Percentiles rank a stretch among this genome's conserved stretches.
Evolutionary conservation across 2,329 filamentous ascomycete genomes (phyloP).

Genomic region (Penicillium frequentans): DNA sequence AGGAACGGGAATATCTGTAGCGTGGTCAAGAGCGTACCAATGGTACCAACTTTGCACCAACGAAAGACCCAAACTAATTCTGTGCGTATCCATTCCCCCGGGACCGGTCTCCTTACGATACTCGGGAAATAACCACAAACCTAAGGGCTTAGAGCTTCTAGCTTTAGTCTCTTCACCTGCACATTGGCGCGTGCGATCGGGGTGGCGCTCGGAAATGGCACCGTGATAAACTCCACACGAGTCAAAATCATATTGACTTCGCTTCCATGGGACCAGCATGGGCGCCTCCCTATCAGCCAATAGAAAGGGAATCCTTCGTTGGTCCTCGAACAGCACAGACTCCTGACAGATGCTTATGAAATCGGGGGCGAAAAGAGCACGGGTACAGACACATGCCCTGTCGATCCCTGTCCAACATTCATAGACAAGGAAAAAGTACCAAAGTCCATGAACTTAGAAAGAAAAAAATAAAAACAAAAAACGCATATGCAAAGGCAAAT

Average conservation of each 20-base stretch:
- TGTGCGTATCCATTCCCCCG: background rate
- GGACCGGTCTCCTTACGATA: background rate
- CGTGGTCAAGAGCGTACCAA: background rate
- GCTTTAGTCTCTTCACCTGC: background rate
- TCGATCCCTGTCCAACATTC: constrained; percentile 8
- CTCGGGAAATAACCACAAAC: background rate
- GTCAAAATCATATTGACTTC: constrained; percentile 1
- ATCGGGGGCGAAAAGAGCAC: background rate
- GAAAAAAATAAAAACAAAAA: background rate
- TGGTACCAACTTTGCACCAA: background rate
- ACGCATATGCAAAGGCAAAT: background rate
- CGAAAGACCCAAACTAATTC: background rate
- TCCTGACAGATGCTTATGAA: constrained; percentile 9
- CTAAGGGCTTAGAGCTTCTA: background rate
- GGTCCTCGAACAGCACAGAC: constrained; percentile 5
- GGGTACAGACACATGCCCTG: constrained; percentile 10
- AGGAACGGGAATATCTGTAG: background rate
- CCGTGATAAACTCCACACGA: constrained; percentile 4
- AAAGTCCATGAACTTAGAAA: background rate
- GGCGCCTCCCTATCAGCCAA: constrained; percentile 5
- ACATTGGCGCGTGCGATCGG: constrained; percentile 11
- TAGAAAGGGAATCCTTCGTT: background rate
- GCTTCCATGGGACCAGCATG: background rate
- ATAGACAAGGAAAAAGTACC: background rate
- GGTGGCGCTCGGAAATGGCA: constrained; percentile 12